Base-by-base conservation (phyloP, 2,329 filamentous ascomycete genomes). In the Ascosphaera pollenicola region DNA sequence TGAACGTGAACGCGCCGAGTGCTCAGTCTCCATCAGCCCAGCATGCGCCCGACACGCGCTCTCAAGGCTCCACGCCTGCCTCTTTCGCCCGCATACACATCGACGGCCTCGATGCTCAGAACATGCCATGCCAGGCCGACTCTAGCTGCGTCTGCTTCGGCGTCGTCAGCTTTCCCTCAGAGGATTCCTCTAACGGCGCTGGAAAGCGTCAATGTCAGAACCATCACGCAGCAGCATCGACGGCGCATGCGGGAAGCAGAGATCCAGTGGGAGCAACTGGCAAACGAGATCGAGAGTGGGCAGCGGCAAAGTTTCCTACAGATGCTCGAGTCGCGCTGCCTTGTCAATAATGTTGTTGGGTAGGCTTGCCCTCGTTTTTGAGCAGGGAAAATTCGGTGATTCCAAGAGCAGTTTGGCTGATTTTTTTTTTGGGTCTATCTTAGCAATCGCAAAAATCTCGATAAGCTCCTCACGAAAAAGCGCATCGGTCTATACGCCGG, bases 321-420 rank as follows among this genome's bases (percentile, higher is more conserved):
- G 36, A 52, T 61, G 28, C 47, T 66, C 19, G 62, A 66, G 44
- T 59, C 64, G 42, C 52, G 63, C 46, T 61, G 58, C 0, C 49
- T 62, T 21, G 42, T 66, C 36, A 57, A 66, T 45, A 55, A 62
- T 47, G 55, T 63, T 41, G 58, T 64, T 30, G 63, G 63, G 60
- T 62, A 47, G 17, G 57, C 44, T n/a, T n/a, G n/a, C n/a, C n/a
- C n/a, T n/a, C n/a, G n/a, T n/a, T n/a, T n/a, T n/a, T n/a, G n/a
- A n/a, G n/a, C n/a, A 13, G 10, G 5, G n/a, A 13, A 13, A 32
- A 32, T 32, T 32, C 30, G n/a, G 10, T 18, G 15, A 18, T 30
- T 17, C 36, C 26, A 10, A 34, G 31, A n/a, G 7, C 15, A 39
- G 28, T 6, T 36, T 43, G 16, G 46, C 44, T 49, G 36, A 46